Evolutionary conservation across 257 asterid genomes (phyloP).

Genomic region (Echium plantagineum): DNA sequence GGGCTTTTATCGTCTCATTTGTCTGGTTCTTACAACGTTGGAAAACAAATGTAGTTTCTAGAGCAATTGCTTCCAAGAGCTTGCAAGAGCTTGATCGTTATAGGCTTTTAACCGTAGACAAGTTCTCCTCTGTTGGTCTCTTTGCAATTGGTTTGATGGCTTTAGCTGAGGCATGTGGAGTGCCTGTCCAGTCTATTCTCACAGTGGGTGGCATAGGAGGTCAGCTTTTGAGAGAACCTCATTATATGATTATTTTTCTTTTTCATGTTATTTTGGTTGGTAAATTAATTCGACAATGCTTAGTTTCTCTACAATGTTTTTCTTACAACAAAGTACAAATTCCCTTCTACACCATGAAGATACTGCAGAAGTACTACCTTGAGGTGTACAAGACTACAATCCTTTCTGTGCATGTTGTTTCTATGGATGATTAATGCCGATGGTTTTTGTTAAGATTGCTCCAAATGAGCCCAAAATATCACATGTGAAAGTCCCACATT

Average conservation of each 20-base stretch:
- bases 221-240: conserved; percentile 13
- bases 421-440: no score
- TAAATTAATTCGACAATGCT: not conserved
- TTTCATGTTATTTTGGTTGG: not conserved
- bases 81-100: conserved; percentile 41
- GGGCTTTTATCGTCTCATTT: conserved; percentile 58
- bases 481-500: no score
- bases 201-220: conserved; percentile 99
- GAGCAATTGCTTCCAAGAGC: conserved; percentile 45
- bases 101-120: conserved; percentile 54
- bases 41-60: conserved; percentile 65
- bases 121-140: conserved; percentile 68
- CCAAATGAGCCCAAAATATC: no score
- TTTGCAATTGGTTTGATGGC: conserved; percentile 68
- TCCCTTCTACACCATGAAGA: no score
- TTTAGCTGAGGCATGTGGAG: conserved; percentile 89
- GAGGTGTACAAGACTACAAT: no score
- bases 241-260: not conserved
- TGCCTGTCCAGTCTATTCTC: conserved; percentile 81
- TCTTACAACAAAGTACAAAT: no score
- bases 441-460: no score
- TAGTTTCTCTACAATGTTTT: no score
- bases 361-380: no score
- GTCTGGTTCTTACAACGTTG: conserved; percentile 84
- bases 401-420: no score